Percentiles rank a stretch among this genome's conserved stretches.
phyloP scores from a whole-genome alignment of 768 basidiomycete species.

The Lactarius hengduanensis region DNA sequence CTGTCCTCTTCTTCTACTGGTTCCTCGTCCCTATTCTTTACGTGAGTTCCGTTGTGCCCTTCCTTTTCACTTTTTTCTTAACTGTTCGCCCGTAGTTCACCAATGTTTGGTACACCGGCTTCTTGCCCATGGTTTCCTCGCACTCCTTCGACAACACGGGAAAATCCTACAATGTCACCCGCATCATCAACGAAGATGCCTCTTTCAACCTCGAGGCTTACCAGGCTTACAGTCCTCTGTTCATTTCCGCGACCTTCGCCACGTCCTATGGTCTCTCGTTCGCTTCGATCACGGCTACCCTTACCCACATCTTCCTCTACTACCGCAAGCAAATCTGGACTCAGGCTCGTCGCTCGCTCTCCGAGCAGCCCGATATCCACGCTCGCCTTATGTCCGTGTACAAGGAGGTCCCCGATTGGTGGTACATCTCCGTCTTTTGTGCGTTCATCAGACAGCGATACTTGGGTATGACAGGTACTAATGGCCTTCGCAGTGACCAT shows the following conservation, averaged over 20 bases:
- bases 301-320: slow-evolving; percentile 69
- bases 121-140: slow-evolving; percentile 55
- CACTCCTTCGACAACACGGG: slow-evolving; percentile 67
- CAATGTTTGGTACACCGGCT: slow-evolving; percentile 41
- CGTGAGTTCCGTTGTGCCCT: slow-evolving; percentile 11
- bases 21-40: slow-evolving; percentile 62
- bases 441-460: not conserved
- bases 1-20: slow-evolving; percentile 72
- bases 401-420: slow-evolving; percentile 80
- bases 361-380: slow-evolving; percentile 83
- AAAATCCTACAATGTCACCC: slow-evolving; percentile 52
- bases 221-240: slow-evolving; percentile 58
- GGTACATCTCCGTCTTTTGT: slow-evolving; percentile 68
- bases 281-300: slow-evolving; percentile 72
- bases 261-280: slow-evolving; percentile 79
- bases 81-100: slow-evolving; percentile 43
- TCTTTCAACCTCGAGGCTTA: slow-evolving; percentile 59
- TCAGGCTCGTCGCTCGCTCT: slow-evolving; percentile 66
- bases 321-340: slow-evolving; percentile 78
- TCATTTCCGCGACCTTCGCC: slow-evolving; percentile 67
- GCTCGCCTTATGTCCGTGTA: slow-evolving; percentile 78
- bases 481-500: slow-evolving; percentile 44
- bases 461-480: not conserved
- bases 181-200: slow-evolving; percentile 51
- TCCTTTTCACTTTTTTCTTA: not conserved